These are phyloP conservation scores for Yarrowia bubula DNA, from an alignment of 805 yeast genomes.

Conservation along the genomic window DNA sequence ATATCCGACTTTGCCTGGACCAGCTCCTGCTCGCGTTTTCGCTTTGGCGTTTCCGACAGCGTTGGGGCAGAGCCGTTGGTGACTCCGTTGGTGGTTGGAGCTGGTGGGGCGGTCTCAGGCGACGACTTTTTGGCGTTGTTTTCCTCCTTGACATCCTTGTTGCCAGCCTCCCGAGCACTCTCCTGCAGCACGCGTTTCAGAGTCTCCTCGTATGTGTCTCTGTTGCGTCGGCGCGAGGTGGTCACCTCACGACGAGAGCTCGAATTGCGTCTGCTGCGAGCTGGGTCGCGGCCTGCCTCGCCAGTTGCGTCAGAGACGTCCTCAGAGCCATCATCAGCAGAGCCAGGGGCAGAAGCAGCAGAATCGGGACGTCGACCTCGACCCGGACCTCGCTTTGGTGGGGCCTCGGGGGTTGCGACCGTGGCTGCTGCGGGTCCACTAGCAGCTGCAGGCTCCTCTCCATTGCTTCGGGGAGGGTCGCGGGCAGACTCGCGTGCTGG, in stretches of 20 bases:
- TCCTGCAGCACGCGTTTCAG: conserved; percentile 42
- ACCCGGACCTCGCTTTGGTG: conserved; percentile 3
- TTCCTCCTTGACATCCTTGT: conserved; percentile 28
- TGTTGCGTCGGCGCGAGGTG: conserved; percentile 13
- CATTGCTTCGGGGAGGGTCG: conserved; percentile 27
- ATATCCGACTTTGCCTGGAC: conserved; percentile 10
- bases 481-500: neutral
- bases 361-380: conserved; percentile 27
- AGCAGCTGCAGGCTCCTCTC: conserved; percentile 15
- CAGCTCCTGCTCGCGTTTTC: conserved; percentile 22
- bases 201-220: conserved; percentile 38
- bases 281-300: conserved; percentile 24
- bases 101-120: conserved; percentile 1
- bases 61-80: neutral
- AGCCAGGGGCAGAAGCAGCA: conserved; percentile 24
- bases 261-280: conserved; percentile 27
- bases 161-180: conserved; percentile 27
- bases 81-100: neutral
- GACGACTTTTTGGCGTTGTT: conserved; percentile 35
- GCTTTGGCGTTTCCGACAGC: conserved; percentile 15
- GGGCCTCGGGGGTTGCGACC: neutral
- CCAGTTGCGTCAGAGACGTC: conserved; percentile 25
- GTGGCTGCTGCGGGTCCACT: neutral
- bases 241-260: conserved; percentile 38
- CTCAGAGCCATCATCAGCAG: conserved; percentile 26